Evolutionary conservation across 352 stramenopile genomes (phyloP).

Genomic region (Globisporangium cylindrosporum): DNA sequence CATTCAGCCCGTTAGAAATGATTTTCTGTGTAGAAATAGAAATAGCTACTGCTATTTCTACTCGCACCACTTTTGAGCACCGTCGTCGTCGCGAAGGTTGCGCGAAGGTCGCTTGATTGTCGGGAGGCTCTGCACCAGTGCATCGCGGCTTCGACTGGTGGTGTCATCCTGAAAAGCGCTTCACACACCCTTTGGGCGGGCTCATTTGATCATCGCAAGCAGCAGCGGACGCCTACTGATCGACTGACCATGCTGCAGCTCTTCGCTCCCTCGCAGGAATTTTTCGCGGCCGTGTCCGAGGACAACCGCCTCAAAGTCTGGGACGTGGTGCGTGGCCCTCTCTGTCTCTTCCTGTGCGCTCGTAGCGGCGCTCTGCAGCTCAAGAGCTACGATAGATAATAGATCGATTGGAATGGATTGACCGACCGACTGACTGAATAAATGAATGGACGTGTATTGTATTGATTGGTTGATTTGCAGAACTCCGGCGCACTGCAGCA

Average conservation of each 20-base stretch:
- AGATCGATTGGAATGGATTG: not conserved
- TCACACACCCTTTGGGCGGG: conserved; percentile 7
- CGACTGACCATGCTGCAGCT: conserved; percentile 50
- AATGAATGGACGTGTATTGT: not conserved
- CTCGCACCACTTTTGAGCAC: not conserved
- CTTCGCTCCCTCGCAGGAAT: conserved; percentile 72
- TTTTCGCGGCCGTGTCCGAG: conserved; percentile 76
- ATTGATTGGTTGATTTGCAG: conserved; percentile 17
- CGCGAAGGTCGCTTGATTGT: conserved; percentile 31
- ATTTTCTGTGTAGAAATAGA: not conserved
- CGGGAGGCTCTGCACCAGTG: conserved; percentile 60
- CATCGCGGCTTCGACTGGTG: conserved; percentile 17
- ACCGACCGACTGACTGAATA: not conserved
- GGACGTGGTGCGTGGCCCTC: conserved; percentile 51
- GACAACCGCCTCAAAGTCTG: conserved; percentile 84
- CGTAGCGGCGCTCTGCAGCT: not conserved
- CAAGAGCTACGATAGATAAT: conserved; percentile 2
- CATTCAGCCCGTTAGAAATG: not conserved
- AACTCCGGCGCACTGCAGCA: conserved; percentile 57
- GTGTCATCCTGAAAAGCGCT: conserved; percentile 1
- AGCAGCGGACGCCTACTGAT: not conserved
- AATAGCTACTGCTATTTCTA: not conserved
- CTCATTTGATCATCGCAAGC: conserved; percentile 17
- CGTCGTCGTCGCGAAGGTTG: conserved; percentile 6
- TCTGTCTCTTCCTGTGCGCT: not conserved